Percentiles rank a stretch among this genome's conserved stretches.
Evolutionary conservation across 2,329 filamentous ascomycete species (phyloP).

Genomic region (Talaromyces rugulosus): DNA sequence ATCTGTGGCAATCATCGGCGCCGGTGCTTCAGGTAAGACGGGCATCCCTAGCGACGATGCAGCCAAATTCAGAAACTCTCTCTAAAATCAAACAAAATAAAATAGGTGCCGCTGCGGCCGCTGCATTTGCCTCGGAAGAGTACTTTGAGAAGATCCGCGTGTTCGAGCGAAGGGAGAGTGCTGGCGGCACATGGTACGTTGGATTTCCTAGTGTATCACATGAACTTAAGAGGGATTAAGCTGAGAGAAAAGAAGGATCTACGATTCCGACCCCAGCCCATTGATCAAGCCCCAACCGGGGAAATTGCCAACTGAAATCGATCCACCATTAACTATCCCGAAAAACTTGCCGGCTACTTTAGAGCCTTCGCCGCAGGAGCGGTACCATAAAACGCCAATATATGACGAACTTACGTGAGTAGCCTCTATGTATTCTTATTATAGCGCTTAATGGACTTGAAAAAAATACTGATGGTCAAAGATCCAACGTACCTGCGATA

Average conservation of each 20-base stretch:
- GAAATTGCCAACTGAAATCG: constrained; percentile 26
- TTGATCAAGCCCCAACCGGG: constrained; percentile 23
- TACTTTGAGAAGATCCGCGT: constrained; percentile 30
- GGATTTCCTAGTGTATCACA: neutral
- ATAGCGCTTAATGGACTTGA: neutral
- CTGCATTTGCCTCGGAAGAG: constrained; percentile 31
- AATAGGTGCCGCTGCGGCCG: constrained; percentile 24
- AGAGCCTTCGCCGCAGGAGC: constrained; percentile 22
- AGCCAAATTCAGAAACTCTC: neutral
- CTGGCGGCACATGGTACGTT: constrained; percentile 32
- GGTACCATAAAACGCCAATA: constrained; percentile 33
- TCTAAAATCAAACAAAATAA: neutral
- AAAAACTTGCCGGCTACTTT: constrained; percentile 21
- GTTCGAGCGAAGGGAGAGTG: constrained; percentile 29
- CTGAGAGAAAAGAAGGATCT: constrained; percentile 25
- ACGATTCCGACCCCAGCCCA: constrained; percentile 29
- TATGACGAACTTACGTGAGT: constrained; percentile 31
- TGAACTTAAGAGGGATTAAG: neutral
- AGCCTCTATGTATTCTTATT: neutral
- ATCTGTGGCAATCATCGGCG: constrained; percentile 26
- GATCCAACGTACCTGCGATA: constrained; percentile 37
- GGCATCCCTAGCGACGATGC: neutral
- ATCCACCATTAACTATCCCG: constrained; percentile 27
- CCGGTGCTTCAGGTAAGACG: constrained; percentile 26
- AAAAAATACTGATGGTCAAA: constrained; percentile 8